Evolutionary conservation across 176 grass and related monocot genomes (phyloP), one percentile per base, ranked within the genome.

Genomic region (Aegilops bicornis): DNA sequence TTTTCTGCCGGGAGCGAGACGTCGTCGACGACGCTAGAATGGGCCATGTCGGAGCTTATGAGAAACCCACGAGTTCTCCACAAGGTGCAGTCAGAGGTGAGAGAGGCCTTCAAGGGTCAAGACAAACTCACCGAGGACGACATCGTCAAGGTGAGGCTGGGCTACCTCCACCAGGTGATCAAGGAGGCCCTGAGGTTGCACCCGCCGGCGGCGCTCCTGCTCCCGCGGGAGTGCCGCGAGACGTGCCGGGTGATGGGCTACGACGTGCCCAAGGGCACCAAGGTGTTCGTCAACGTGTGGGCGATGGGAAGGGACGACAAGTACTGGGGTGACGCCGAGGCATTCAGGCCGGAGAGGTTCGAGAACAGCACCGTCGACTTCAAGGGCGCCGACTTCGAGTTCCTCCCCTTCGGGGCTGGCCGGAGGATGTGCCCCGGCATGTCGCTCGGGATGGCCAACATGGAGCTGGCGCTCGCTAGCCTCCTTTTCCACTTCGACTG

Each of bases 171-270:
- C 0, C 27, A 73, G 0, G 87, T 92, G 79, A 65, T 86, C 43
- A 92, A 92, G 42, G 90, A 89, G 64, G 25, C 82, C 5, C 32
- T 92, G 8, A 52, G 90, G 65, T 10, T 92, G 48, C 90, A 92
- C 62, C 62, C 86, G 8, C 90, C 82, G 4, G 63, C 12, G 19
- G 77, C 86, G 4, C 61, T 92, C 17, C 11, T 89, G 60, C 6
- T 89, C 1, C 90, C 86, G 0, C 39, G 86, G 7, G 82, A 89
- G 67, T 82, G 79, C 5, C 71, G 35, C 0, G 62, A 73, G 60
- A 65, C 73, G 12, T 85, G 77, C 11, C 67, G 63, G 29, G 32
- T 89, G 7, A 78, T 84, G 69, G 89, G 81, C 16, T 91, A 91
- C 17, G 31, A 81, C 2, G 64, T 91, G 27, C 76, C 89, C 19